phyloP scores from a whole-genome alignment of 305 asterid genomes.

The Rubia tinctorum region DNA sequence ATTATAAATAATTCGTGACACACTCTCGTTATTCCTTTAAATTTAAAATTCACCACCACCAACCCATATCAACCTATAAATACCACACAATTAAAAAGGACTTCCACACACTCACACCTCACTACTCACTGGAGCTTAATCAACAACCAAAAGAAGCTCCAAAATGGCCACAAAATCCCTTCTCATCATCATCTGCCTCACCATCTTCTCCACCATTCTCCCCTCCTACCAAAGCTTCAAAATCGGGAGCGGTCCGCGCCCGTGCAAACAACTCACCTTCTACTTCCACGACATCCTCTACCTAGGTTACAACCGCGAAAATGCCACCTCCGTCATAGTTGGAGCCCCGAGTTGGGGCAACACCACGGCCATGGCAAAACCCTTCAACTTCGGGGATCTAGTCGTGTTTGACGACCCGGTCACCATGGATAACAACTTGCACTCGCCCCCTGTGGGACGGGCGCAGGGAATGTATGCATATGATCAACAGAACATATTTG shows the following conservation, averaged over 20 bases:
- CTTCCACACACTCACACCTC: conserved; percentile 6
- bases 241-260: conserved; percentile 17
- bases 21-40: too few relatives aligned
- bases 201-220: conserved; percentile 17
- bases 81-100: background rate
- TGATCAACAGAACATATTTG: conserved; percentile 35
- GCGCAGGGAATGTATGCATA: conserved; percentile 68
- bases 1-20: background rate
- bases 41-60: background rate
- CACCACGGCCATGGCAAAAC: conserved; percentile 39
- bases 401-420: conserved; percentile 71
- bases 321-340: conserved; percentile 57
- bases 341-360: conserved; percentile 60
- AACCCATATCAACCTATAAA: conserved; percentile 12
- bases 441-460: conserved; percentile 54
- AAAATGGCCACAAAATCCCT: conserved; percentile 27
- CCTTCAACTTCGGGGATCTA: conserved; percentile 48
- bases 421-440: conserved; percentile 55
- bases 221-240: conserved; percentile 12
- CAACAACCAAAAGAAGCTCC: background rate
- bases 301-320: conserved; percentile 47
- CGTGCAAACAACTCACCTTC: conserved; percentile 44
- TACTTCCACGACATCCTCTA: conserved; percentile 64
- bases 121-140: background rate
- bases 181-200: conserved; percentile 26